phyloP scores from a whole-genome alignment of 495 filamentous ascomycete genomes.

The Penicillium goetzii region DNA sequence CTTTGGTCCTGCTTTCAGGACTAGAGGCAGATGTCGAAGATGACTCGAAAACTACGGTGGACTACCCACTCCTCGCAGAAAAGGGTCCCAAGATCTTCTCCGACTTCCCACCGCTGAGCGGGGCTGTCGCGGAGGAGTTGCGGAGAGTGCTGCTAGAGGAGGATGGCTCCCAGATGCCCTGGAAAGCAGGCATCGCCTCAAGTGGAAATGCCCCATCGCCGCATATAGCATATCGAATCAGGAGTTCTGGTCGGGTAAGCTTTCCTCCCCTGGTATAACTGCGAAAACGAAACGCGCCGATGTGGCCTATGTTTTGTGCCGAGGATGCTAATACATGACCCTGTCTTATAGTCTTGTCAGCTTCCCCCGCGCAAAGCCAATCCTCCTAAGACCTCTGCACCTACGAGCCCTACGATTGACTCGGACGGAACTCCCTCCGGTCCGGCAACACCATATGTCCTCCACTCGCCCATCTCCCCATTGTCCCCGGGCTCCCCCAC shows the following conservation, averaged over 20 bases:
- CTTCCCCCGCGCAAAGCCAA: constrained; percentile 67
- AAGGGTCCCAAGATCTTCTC: constrained; percentile 65
- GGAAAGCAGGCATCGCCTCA: constrained; percentile 53
- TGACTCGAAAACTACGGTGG: constrained; percentile 14
- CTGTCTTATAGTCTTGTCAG: constrained; percentile 53
- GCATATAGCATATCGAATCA: constrained; percentile 62
- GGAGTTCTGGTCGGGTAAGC: constrained; percentile 76
- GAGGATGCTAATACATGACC: constrained; percentile 21
- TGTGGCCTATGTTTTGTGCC: neutral
- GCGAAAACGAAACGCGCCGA: neutral
- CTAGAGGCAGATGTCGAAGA: constrained; percentile 50
- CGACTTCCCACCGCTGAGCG: constrained; percentile 66
- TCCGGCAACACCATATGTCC: constrained; percentile 47
- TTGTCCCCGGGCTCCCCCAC: constrained; percentile 76
- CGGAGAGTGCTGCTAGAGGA: constrained; percentile 67
- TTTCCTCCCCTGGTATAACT: constrained; percentile 21
- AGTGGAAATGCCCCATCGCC: constrained; percentile 28
- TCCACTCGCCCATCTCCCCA: constrained; percentile 90
- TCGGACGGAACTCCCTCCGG: constrained; percentile 50
- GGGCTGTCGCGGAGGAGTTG: constrained; percentile 65
- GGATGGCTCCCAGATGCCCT: constrained; percentile 65
- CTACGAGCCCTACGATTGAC: constrained; percentile 51
- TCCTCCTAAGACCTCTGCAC: constrained; percentile 53
- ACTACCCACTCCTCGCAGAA: constrained; percentile 59
- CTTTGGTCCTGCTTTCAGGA: constrained; percentile 78